A percentile compares a stretch with the other conserved stretches of the same genome.
Evolutionary conservation across 2,329 filamentous ascomycete species (phyloP).

Genomic region (Hortaea werneckii): DNA sequence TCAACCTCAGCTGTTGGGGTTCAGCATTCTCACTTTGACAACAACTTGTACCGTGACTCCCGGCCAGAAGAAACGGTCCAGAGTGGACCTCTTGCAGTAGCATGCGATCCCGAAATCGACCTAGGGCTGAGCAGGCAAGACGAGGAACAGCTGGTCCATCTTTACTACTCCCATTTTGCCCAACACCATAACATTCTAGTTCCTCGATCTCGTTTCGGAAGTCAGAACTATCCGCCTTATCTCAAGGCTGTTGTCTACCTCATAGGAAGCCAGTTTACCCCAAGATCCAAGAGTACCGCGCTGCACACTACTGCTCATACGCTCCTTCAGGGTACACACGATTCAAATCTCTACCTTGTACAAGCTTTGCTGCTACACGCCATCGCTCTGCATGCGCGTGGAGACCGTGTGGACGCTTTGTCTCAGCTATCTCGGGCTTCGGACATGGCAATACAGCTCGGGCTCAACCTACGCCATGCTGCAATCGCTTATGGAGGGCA

Average conservation of each 20-base stretch:
- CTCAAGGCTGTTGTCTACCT: constrained; percentile 48
- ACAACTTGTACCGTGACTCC: not conserved
- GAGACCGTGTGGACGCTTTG: constrained; percentile 50
- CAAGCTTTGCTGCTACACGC: constrained; percentile 70
- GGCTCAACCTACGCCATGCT: constrained; percentile 61
- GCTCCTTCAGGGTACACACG: not conserved
- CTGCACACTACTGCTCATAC: constrained; percentile 28
- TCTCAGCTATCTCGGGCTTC: constrained; percentile 59
- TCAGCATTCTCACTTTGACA: too few species aligned
- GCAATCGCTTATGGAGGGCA: constrained; percentile 53
- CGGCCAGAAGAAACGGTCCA: not conserved
- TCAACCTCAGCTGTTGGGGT: not conserved
- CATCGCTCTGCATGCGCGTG: constrained; percentile 69
- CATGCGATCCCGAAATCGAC: not conserved
- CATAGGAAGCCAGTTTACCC: constrained; percentile 45
- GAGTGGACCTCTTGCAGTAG: not conserved
- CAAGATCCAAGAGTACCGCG: constrained; percentile 33
- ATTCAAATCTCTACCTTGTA: constrained; percentile 44
- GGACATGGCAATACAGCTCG: constrained; percentile 62
- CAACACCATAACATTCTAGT: constrained; percentile 47
- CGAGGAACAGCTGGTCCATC: constrained; percentile 36
- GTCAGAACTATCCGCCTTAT: constrained; percentile 34
- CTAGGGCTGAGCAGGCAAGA: constrained; percentile 10
- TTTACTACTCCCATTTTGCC: constrained; percentile 48
- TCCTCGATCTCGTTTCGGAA: constrained; percentile 33